These are phyloP conservation scores for Picea glauca DNA, from an alignment of 75 land plant species.

Conservation along the genomic window DNA sequence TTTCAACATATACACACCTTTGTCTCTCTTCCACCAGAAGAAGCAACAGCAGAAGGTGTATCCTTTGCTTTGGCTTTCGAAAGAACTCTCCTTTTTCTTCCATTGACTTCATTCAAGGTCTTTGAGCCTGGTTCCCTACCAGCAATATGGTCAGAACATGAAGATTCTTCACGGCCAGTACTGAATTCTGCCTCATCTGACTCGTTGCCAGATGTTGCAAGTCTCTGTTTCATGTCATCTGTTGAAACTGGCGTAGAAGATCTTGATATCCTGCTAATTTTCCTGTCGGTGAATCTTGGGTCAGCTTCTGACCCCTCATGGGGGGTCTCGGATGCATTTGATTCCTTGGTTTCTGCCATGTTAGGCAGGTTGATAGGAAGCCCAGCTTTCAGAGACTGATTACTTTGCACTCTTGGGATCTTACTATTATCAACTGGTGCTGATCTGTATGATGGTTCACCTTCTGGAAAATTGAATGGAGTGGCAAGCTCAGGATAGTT, in stretches of 20 bases:
- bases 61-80: conserved; percentile 41
- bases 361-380: conserved; percentile 16
- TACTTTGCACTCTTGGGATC: conserved; percentile 40
- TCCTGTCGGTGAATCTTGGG: conserved; percentile 14
- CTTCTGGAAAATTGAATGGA: conserved; percentile 20
- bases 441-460: conserved; percentile 14
- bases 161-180: conserved; percentile 48
- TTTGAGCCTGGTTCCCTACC: conserved; percentile 23
- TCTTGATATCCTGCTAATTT: conserved; percentile 8
- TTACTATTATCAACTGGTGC: conserved; percentile 18
- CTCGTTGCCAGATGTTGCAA: conserved; percentile 11
- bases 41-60: conserved; percentile 11
- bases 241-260: conserved; percentile 17
- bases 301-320: conserved; percentile 17
- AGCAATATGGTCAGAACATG: conserved; percentile 43
- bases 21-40: conserved; percentile 21
- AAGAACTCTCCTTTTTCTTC: conserved; percentile 53
- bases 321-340: conserved; percentile 11
- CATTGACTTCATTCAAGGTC: conserved; percentile 19
- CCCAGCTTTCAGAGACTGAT: conserved; percentile 34
- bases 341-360: conserved; percentile 15
- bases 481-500: conserved; percentile 37
- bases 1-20: conserved; percentile 26
- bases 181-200: conserved; percentile 56
- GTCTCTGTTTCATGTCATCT: conserved; percentile 13